phyloP scores from a whole-genome alignment of 2,329 filamentous ascomycete species.

The Cordyceps tenuipes region DNA sequence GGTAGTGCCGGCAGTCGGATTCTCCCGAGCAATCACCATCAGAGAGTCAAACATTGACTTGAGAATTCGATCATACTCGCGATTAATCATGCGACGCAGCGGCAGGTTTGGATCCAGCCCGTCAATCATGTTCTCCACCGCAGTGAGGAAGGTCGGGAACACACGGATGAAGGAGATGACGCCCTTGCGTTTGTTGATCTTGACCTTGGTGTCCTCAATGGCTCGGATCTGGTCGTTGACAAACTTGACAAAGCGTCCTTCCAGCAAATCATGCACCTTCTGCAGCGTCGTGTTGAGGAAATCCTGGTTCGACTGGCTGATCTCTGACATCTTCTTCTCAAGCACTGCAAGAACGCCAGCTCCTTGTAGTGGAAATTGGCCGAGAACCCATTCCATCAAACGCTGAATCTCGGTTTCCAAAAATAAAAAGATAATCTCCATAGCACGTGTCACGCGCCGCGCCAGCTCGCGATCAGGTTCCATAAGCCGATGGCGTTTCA shows the following conservation, averaged over 20 bases:
- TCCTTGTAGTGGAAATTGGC: slow-evolving; percentile 80
- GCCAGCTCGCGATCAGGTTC: slow-evolving; percentile 84
- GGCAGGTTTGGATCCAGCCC: slow-evolving; percentile 47
- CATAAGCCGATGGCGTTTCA: slow-evolving; percentile 67
- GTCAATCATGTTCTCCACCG: slow-evolving; percentile 75
- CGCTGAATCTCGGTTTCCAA: slow-evolving; percentile 69
- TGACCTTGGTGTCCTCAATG: slow-evolving; percentile 97
- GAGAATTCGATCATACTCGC: slow-evolving; percentile 80
- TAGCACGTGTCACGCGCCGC: slow-evolving; percentile 73
- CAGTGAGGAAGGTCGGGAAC: slow-evolving; percentile 77
- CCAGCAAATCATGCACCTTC: slow-evolving; percentile 67
- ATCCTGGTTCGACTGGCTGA: slow-evolving; percentile 88
- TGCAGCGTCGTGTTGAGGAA: slow-evolving; percentile 74
- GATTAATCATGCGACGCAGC: slow-evolving; percentile 71
- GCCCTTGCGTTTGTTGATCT: slow-evolving; percentile 96
- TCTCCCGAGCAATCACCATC: slow-evolving; percentile 81
- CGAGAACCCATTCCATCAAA: slow-evolving; percentile 76
- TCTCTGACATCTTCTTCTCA: slow-evolving; percentile 68
- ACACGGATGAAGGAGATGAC: slow-evolving; percentile 92
- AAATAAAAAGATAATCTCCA: slow-evolving; percentile 83
- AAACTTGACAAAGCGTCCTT: slow-evolving; percentile 74
- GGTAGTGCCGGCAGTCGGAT: slow-evolving; percentile 39
- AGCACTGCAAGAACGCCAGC: slow-evolving; percentile 77
- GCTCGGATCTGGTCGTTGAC: slow-evolving; percentile 91
- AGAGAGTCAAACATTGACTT: slow-evolving; percentile 96